phyloP scores from a whole-genome alignment of 208 protist species.

The Strigomonas culicis region DNA sequence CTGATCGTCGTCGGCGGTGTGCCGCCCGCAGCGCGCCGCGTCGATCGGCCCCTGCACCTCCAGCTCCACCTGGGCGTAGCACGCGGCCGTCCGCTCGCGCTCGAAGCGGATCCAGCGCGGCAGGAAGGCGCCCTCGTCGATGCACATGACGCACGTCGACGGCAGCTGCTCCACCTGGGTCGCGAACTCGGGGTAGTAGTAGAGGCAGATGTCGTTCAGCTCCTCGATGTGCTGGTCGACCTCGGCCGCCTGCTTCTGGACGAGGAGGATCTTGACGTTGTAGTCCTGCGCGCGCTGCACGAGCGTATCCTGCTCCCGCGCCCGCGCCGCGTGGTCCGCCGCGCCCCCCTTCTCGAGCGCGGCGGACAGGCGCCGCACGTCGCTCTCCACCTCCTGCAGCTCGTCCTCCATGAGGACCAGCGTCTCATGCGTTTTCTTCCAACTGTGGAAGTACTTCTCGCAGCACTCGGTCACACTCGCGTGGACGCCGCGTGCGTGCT shows the following conservation, averaged over 20 bases:
- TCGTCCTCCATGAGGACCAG: slow-evolving; percentile 32
- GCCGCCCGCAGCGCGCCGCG: slow-evolving; percentile 15
- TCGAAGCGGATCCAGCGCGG: slow-evolving; percentile 50
- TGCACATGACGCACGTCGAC: slow-evolving; percentile 32
- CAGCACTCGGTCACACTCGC: slow-evolving; percentile 33
- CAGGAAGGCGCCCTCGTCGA: slow-evolving; percentile 13
- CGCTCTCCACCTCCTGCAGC: slow-evolving; percentile 18
- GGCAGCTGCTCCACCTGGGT: slow-evolving; percentile 31
- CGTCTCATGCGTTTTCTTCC: slow-evolving; percentile 41
- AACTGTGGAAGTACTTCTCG: slow-evolving; percentile 43
- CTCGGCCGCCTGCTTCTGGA: slow-evolving; percentile 17
- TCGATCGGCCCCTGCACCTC: slow-evolving; percentile 53
- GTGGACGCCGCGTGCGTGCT: slow-evolving; percentile 37
- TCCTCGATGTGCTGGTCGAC: slow-evolving; percentile 21
- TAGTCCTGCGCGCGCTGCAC: slow-evolving; percentile 1
- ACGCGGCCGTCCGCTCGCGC: slow-evolving; percentile 54
- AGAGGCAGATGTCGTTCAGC: slow-evolving; percentile 39
- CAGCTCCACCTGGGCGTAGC: slow-evolving; percentile 51
- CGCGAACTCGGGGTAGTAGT: slow-evolving; percentile 52
- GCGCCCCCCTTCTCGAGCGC: background rate
- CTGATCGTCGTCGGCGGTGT: slow-evolving; percentile 9
- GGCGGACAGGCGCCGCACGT: background rate
- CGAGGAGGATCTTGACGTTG: slow-evolving; percentile 18
- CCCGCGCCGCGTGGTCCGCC: background rate
- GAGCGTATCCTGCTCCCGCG: background rate